Conservation (phyloP, 345 rosid genomes). For the Euphorbia lathyris region DNA sequence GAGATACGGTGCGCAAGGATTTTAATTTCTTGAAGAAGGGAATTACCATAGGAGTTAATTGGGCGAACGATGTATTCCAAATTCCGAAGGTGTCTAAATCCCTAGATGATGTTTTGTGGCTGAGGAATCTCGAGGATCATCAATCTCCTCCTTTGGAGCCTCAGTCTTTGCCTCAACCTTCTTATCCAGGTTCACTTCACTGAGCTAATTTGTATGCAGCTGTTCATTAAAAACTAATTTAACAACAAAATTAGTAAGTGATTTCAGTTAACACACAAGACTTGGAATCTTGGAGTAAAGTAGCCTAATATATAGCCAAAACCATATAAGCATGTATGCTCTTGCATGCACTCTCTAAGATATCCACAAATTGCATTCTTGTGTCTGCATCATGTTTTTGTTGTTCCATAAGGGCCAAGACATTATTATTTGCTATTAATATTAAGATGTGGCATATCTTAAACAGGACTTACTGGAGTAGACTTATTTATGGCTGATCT, state of each 20-base stretch:
- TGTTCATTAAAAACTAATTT: not conserved
- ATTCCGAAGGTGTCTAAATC: constrained; percentile 56
- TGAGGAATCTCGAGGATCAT: constrained; percentile 66
- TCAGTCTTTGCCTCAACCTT: constrained; percentile 63
- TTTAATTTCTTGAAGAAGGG: constrained; percentile 51
- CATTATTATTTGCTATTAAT: constrained; percentile 8
- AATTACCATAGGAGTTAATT: constrained; percentile 52
- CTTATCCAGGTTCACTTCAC: constrained; percentile 56
- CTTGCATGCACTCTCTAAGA: not conserved
- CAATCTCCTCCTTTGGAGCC: constrained; percentile 35
- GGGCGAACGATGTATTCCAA: constrained; percentile 68
- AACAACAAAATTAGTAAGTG: no score
- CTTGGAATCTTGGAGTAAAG: not conserved
- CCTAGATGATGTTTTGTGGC: constrained; percentile 70
- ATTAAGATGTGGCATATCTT: constrained; percentile 11
- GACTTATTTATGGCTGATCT: constrained; percentile 93
- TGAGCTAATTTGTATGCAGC: not conserved
- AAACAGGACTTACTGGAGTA: constrained; percentile 67
- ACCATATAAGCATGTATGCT: not conserved
- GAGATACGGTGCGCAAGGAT: constrained; percentile 61
- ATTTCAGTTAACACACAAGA: no score
- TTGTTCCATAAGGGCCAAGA: not conserved
- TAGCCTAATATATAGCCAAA: not conserved
- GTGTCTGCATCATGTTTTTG: not conserved
- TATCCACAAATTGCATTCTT: not conserved